These are phyloP conservation scores for Elsinoe australis DNA, from an alignment of 2,329 filamentous ascomycete genomes.

Conservation along the genomic window DNA sequence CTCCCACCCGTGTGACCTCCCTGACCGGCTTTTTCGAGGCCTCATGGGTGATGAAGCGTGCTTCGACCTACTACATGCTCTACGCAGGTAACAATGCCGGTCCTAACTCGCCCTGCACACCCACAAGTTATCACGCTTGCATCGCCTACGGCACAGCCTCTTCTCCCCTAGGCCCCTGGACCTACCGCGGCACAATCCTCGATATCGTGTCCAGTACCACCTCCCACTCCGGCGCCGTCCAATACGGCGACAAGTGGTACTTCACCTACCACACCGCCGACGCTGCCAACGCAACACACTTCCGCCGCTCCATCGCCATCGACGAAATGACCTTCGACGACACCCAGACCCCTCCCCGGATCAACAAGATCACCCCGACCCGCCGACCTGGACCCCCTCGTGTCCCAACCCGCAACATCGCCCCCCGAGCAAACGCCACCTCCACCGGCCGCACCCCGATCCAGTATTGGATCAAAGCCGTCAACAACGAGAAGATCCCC, in stretches of 20 bases:
- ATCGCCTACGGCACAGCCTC: slow-evolving; percentile 14
- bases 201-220: slow-evolving; percentile 15
- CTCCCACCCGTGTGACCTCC: slow-evolving; percentile 6
- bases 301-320: slow-evolving; percentile 16
- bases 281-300: slow-evolving; percentile 11
- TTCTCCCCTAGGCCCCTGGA: slow-evolving; percentile 16
- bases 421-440: background rate
- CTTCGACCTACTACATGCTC: slow-evolving; percentile 14
- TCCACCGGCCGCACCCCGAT: background rate
- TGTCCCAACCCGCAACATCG: slow-evolving; percentile 10
- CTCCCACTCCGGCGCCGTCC: slow-evolving; percentile 16
- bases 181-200: slow-evolving; percentile 17
- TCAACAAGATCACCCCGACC: slow-evolving; percentile 13
- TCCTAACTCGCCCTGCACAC: slow-evolving; percentile 2
- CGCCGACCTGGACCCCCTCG: background rate
- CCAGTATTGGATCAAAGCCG: background rate
- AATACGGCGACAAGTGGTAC: slow-evolving; percentile 17
- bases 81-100: slow-evolving; percentile 16
- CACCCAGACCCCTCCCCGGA: slow-evolving; percentile 3
- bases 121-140: slow-evolving; percentile 15
- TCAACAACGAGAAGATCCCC: slow-evolving; percentile 1
- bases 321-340: slow-evolving; percentile 16
- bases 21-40: slow-evolving; percentile 17
- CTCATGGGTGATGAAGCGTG: slow-evolving; percentile 14
- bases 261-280: slow-evolving; percentile 17